Evolutionary conservation across 2,329 filamentous ascomycete species (phyloP).

Genomic region (Chrysoporthe cubensis): DNA sequence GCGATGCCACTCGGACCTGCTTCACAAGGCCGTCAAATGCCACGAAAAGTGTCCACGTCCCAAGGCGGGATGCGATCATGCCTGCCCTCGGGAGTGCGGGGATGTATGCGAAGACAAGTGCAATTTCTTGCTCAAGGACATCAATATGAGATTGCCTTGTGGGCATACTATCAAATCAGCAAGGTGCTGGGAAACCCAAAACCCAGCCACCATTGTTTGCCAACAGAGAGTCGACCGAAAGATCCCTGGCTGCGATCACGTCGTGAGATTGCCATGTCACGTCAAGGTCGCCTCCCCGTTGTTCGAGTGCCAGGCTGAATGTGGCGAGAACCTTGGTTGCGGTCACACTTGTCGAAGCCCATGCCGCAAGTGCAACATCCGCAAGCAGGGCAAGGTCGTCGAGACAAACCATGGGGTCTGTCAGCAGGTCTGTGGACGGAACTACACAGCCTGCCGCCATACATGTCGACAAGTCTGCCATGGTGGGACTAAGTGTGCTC

Average conservation of each 20-base stretch:
- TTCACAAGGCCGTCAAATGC: constrained; percentile 53
- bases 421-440: constrained; percentile 51
- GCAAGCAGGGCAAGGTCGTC: constrained; percentile 35
- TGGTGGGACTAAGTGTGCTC: constrained; percentile 46
- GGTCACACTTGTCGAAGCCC: constrained; percentile 58
- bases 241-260: constrained; percentile 61
- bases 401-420: constrained; percentile 52
- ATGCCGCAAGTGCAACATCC: constrained; percentile 54
- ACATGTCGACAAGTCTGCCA: constrained; percentile 58
- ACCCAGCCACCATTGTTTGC: constrained; percentile 54
- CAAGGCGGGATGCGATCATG: constrained; percentile 48
- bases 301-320: constrained; percentile 55
- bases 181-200: constrained; percentile 47
- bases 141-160: constrained; percentile 41
- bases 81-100: constrained; percentile 49
- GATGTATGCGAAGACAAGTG: constrained; percentile 47
- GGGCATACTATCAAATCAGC: constrained; percentile 43
- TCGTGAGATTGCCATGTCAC: constrained; percentile 52
- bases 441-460: constrained; percentile 60
- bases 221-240: constrained; percentile 46
- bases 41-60: constrained; percentile 48
- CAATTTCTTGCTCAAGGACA: constrained; percentile 36
- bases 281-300: constrained; percentile 44
- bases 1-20: constrained; percentile 50
- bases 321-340: constrained; percentile 53